phyloP scores from a whole-genome alignment of 2,329 filamentous ascomycete genomes.

The Sarocladiaceae sp. region DNA sequence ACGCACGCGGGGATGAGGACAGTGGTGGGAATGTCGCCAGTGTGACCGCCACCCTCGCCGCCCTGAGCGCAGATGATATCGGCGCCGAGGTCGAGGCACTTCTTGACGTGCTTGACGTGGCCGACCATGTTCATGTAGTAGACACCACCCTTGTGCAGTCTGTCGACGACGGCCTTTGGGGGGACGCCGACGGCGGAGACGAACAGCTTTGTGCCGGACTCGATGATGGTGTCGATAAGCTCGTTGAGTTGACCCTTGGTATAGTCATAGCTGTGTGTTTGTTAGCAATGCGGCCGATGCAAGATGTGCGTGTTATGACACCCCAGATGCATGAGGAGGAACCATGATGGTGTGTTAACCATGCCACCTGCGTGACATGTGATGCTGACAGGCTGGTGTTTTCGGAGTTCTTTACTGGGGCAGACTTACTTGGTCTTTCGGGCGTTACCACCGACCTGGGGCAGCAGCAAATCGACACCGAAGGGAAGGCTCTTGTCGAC shows the following conservation, averaged over 20 bases:
- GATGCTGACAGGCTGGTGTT: slow-evolving; percentile 19
- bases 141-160: slow-evolving; percentile 78
- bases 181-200: slow-evolving; percentile 95
- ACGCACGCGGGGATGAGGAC: slow-evolving; percentile 91
- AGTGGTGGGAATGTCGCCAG: slow-evolving; percentile 85
- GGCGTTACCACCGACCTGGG: slow-evolving; percentile 89
- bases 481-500: slow-evolving; percentile 91
- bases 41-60: slow-evolving; percentile 95
- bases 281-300: too few relatives aligned
- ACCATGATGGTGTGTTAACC: too few relatives aligned
- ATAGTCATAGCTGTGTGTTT: slow-evolving; percentile 84
- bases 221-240: slow-evolving; percentile 86
- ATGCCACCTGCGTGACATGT: too few relatives aligned
- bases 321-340: too few relatives aligned
- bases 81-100: slow-evolving; percentile 84
- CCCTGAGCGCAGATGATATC: slow-evolving; percentile 99
- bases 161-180: slow-evolving; percentile 81
- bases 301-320: too few relatives aligned
- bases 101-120: slow-evolving; percentile 97
- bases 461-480: slow-evolving; percentile 86
- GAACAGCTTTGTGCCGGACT: slow-evolving; percentile 85
- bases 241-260: slow-evolving; percentile 97
- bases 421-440: slow-evolving; percentile 76
- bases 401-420: slow-evolving; percentile 2
- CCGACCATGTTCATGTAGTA: slow-evolving; percentile 99